phyloP scores from a whole-genome alignment of 2,329 filamentous ascomycete species.

The Magnaporthiopsis incrustans region DNA sequence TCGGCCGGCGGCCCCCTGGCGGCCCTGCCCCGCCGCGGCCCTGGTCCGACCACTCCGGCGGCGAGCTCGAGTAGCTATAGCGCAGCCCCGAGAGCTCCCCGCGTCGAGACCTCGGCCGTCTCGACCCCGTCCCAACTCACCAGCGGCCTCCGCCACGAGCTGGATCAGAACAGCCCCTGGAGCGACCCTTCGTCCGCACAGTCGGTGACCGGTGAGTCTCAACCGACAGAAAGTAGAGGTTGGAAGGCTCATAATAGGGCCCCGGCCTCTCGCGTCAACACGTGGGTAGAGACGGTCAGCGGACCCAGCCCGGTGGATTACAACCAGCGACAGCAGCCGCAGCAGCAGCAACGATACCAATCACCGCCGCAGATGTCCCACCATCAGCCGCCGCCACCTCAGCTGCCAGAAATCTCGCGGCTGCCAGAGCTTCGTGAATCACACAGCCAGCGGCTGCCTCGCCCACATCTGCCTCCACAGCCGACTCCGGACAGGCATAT shows the following conservation, averaged over 20 bases:
- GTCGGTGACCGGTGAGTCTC: constrained; percentile 38
- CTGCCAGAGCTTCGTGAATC: background rate
- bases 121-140: constrained; percentile 23
- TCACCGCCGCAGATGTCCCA: background rate
- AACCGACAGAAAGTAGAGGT: constrained; percentile 34
- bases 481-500: background rate
- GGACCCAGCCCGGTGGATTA: background rate
- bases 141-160: constrained; percentile 25
- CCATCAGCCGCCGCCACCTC: background rate
- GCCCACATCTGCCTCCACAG: too few species aligned
- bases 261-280: constrained; percentile 37
- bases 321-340: background rate
- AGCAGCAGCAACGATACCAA: background rate
- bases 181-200: constrained; percentile 31
- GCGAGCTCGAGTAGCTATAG: constrained; percentile 20
- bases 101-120: constrained; percentile 19
- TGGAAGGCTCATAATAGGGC: constrained; percentile 33
- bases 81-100: constrained; percentile 23
- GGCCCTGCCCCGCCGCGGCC: constrained; percentile 20
- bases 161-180: constrained; percentile 40
- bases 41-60: constrained; percentile 24
- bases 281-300: constrained; percentile 39
- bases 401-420: background rate
- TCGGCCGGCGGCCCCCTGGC: constrained; percentile 23
- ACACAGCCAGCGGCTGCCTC: too few species aligned